These are phyloP conservation scores for Obba rivulosa DNA, from an alignment of 768 basidiomycete species.

Conservation along the genomic window DNA sequence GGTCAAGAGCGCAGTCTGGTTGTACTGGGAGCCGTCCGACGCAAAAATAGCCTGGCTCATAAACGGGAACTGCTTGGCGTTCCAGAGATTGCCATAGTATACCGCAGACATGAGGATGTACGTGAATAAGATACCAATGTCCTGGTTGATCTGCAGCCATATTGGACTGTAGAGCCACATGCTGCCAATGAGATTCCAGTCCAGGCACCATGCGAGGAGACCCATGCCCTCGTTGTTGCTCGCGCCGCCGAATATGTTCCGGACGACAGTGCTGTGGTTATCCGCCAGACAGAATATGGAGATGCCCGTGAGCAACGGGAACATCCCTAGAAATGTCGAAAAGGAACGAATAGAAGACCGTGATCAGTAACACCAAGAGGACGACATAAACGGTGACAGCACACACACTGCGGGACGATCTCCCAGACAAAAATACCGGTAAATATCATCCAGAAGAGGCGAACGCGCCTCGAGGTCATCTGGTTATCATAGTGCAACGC, in stretches of 20 bases:
- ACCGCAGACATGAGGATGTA: constrained; percentile 25
- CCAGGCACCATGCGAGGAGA: constrained; percentile 50
- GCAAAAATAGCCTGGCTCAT: constrained; percentile 27
- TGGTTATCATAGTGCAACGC: constrained; percentile 32
- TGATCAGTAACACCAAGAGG: constrained; percentile 39
- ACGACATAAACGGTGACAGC: constrained; percentile 1
- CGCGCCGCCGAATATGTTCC: constrained; percentile 32
- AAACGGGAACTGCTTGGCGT: constrained; percentile 56
- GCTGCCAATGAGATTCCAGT: constrained; percentile 56
- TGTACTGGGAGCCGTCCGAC: constrained; percentile 20
- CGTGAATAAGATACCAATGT: constrained; percentile 26
- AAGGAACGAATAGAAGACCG: constrained; percentile 28
- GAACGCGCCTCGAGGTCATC: constrained; percentile 32
- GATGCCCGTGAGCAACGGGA: constrained; percentile 29
- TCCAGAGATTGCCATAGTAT: constrained; percentile 46
- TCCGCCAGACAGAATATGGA: constrained; percentile 33
- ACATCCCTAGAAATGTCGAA: constrained; percentile 33
- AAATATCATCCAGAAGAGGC: constrained; percentile 36
- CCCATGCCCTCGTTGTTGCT: constrained; percentile 53
- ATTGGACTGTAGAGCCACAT: constrained; percentile 32
- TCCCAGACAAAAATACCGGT: constrained; percentile 27
- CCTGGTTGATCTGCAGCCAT: constrained; percentile 21
- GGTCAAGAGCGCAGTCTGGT: constrained; percentile 48
- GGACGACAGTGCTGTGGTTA: constrained; percentile 21
- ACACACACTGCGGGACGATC: constrained; percentile 36